Evolutionary conservation across 2,329 filamentous ascomycete genomes (phyloP), one percentile per base, ranked within the genome.

Genomic region (Hypocrella siamensis): DNA sequence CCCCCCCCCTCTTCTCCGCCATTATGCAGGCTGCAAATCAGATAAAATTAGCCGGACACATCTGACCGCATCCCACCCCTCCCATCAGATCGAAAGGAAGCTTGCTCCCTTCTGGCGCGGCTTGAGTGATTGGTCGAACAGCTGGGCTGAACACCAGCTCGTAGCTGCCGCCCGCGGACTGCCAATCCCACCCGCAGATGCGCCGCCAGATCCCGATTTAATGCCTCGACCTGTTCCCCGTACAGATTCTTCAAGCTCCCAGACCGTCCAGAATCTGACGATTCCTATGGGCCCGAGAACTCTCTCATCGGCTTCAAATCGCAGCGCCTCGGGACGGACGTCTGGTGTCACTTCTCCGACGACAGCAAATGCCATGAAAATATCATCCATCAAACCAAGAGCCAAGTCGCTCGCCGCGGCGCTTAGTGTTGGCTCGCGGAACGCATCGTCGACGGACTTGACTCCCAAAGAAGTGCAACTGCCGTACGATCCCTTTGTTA

Each of bases 81-180:
- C n/a, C n/a, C n/a, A n/a, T 28, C 39, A 96, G 88, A 85, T 98
- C 51, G 90, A 98, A 56, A 72, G 90, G 43, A 77, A 80, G 39
- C 58, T 98, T 38, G 90, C 90, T 26, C 90, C 90, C 0, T 98
- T 98, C 53, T 98, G 88, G 85, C 78, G 79, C 48, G 90, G 90
- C 5, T 62, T 98, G 4, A 79, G 93, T 40, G 86, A 96, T 52
- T 84, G 90, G 53, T 79, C 77, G 12, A 71, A 82, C 16, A 80
- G 73, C 32, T 98, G 90, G 90, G 80, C 84, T 10, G 90, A 98
- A 48, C 77, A 90, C 54, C 90, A 98, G 55, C 72, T 98, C n/a
- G 74, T 94, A 45, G 85, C 88, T 35, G 85, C 83, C 17, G 90
- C 79, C 31, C 75, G 84, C 46, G 86, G 83, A 15, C 67, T 92